Base-by-base conservation (phyloP, 768 basidiomycete genomes). In the Candolleomyces eurysporus region DNA sequence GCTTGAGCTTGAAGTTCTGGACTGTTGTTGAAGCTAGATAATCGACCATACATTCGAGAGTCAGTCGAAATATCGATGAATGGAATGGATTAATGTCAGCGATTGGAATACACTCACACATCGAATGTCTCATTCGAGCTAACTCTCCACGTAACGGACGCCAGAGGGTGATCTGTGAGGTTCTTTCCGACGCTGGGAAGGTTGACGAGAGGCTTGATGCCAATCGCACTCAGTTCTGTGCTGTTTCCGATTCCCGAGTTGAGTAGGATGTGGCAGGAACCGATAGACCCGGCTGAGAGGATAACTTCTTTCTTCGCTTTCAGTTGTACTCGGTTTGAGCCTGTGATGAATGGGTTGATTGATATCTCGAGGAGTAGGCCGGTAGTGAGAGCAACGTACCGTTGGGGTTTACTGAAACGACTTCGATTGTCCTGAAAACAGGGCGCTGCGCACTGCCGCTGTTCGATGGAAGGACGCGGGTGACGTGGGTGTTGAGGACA, bases 241-340 rank as follows among this genome's bases (percentile, higher is more conserved):
- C 55, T 58, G 42, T 68, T 65, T 13, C 79, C 78, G 21, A 80
- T 75, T 36, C 77, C 77, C 11, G 75, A 77, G 30, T 73, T 69
- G 51, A 74, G 63, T 7, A 78, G 67, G 32, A 79, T 69, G 2
- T 75, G 72, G 0, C 78, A 74, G 2, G 78, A 77, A 9, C 73
- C 75, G 46, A 79, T 65, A 2, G 73, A 50, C 2, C 79, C 79
- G 14, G 74, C 75, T 0, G 72, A 70, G 5, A 89, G 64, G n/a
- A 89, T 76, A 58, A 89, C 74, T 64, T 89, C 87, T 62, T 82
- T 83, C 59, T 65, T 68, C 0, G 85, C 86, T 0, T 63, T 71
- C 1, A 71, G 36, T 7, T 39, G 22, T 4, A 53, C 10, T 40
- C 49, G 59, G 11, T 49, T 40, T 19, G 43, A 49, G 8, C 8